Base-by-base conservation (phyloP, 352 stramenopile species). In the Phytophthora hybrid region DNA sequence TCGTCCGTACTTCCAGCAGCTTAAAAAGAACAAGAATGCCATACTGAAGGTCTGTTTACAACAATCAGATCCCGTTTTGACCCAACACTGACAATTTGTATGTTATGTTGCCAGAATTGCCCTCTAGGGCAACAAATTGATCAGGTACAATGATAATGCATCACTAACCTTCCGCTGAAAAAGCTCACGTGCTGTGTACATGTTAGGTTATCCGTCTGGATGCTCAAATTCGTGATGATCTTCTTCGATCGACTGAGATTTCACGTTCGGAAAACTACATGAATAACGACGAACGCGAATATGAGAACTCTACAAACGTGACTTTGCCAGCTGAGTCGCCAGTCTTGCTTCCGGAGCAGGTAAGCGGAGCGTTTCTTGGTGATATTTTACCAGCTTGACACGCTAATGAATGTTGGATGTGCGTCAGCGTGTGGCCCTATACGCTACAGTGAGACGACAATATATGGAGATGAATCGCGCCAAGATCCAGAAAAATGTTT, bases 391-490 rank as follows among this genome's bases (percentile, higher is more conserved):
- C 14, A 63, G 5, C 7, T 53, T 16, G 19, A 19, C 54, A 51
- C 19, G 14, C 66, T 57, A 46, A 59, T 54, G 19, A 10, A 29
- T 65, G 8, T 26, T 68, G 9, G 11, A 29, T 5, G 10, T 76
- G 11, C 19, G 47, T 34, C 51, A 90, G 86, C 86, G 84, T 19
- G 61, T 79, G 11, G 71, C 79, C 31, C 37, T 93, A 26, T 90
- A 86, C 54, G 76, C 81, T 4, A 78, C 74, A 13, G 86, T 91
- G 21, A 78, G 84, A 8, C 83, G 81, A 4, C 74, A 80, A 23
- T 93, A 87, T 71, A 93, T 93, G 86, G 78, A 84, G 19, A 73
- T 77, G 39, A 84, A 89, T 66, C 77, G 86, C 34, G 62, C 63
- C 14, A 66, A 63, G 41, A 23, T 26, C 16, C 63, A 82, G 49